Conservation (phyloP, 192 early-diverging fungal species). For the Allomyces arbusculus region DNA sequence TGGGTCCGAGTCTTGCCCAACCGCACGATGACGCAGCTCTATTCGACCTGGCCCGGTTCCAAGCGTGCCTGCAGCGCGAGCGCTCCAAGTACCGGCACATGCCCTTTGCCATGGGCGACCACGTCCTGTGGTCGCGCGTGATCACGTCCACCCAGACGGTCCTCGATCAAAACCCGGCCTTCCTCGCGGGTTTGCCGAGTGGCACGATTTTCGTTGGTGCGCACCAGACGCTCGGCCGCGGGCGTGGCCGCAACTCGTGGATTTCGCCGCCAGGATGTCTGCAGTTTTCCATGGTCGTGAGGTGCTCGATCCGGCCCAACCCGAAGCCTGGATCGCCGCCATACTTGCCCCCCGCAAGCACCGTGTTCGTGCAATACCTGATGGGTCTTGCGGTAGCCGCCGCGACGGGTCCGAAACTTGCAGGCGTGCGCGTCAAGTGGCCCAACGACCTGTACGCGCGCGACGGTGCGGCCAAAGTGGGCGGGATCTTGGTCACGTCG, state of each 20-base stretch:
- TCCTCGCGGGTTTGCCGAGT: slow-evolving; percentile 41
- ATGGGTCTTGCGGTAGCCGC: slow-evolving; percentile 65
- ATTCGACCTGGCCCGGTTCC: slow-evolving; percentile 32
- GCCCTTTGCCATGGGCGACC: slow-evolving; percentile 39
- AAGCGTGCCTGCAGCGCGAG: slow-evolving; percentile 20
- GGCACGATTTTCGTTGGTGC: slow-evolving; percentile 67
- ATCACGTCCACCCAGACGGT: slow-evolving; percentile 81
- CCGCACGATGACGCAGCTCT: slow-evolving; percentile 12
- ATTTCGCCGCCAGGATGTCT: slow-evolving; percentile 78
- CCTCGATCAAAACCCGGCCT: slow-evolving; percentile 61
- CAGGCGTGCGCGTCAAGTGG: slow-evolving; percentile 88
- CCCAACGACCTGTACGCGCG: slow-evolving; percentile 87
- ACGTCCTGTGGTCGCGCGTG: slow-evolving; percentile 54
- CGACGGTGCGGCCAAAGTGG: slow-evolving; percentile 36
- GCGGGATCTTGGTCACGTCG: slow-evolving; percentile 76
- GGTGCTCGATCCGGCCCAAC: slow-evolving; percentile 2
- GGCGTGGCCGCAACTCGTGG: slow-evolving; percentile 86
- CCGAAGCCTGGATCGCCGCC: slow-evolving; percentile 20
- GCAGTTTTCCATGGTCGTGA: slow-evolving; percentile 61
- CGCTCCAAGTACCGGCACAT: slow-evolving; percentile 15
- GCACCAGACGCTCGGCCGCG: slow-evolving; percentile 68
- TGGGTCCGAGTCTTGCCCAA: not conserved
- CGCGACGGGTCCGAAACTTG: slow-evolving; percentile 39
- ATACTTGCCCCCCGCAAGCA: slow-evolving; percentile 28
- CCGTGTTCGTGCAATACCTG: slow-evolving; percentile 90